A percentile compares a stretch with the other conserved stretches of the same genome.
These are phyloP conservation scores for Polysphondylium violaceum DNA, from an alignment of 78 protist genomes.

Conservation along the genomic window DNA sequence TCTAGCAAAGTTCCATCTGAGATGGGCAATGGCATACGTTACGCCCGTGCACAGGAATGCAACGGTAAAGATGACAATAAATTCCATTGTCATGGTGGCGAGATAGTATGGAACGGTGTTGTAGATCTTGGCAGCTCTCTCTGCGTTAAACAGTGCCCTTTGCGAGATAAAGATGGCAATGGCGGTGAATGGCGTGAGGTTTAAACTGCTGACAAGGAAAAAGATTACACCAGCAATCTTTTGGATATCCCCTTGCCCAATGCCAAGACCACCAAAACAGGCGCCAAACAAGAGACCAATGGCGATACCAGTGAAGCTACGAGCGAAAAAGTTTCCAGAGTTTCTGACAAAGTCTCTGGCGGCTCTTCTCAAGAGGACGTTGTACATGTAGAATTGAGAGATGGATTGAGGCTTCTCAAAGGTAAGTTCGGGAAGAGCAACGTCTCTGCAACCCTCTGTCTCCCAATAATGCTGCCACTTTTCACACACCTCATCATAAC, in stretches of 20 bases:
- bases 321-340: constrained; percentile 16
- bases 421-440: too few relatives aligned
- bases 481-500: constrained; percentile 18
- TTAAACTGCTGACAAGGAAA: constrained; percentile 19
- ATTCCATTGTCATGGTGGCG: constrained; percentile 27
- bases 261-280: constrained; percentile 38
- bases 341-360: constrained; percentile 38
- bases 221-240: constrained; percentile 42
- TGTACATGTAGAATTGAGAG: constrained; percentile 7
- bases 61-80: not conserved
- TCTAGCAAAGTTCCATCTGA: constrained; percentile 2
- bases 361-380: not conserved
- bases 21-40: constrained; percentile 13
- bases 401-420: too few relatives aligned
- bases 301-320: constrained; percentile 7
- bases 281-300: constrained; percentile 52
- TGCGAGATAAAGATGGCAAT: constrained; percentile 35
- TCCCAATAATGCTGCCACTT: constrained; percentile 49
- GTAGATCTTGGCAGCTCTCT: constrained; percentile 54
- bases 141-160: constrained; percentile 47
- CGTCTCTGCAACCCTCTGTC: too few relatives aligned
- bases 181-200: constrained; percentile 24
- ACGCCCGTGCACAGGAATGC: not conserved
- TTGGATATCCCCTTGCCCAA: constrained; percentile 35
- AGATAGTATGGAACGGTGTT: constrained; percentile 58